These are phyloP conservation scores for Sclerotinia nivalis DNA, from an alignment of 2,329 filamentous ascomycete genomes.

Conservation along the genomic window DNA sequence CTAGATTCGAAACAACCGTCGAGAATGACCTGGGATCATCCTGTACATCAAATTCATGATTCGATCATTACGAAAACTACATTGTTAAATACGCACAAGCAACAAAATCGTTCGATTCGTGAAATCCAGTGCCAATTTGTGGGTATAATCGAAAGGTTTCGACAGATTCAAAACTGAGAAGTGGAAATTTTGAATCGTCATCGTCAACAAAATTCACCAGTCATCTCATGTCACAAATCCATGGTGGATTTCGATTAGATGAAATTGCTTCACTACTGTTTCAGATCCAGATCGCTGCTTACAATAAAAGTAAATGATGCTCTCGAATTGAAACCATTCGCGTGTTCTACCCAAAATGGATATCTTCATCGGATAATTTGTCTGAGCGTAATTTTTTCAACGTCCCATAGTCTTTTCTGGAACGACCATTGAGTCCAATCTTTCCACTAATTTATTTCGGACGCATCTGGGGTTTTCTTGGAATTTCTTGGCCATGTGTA, in stretches of 20 bases:
- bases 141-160: neutral
- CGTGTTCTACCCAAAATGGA: neutral
- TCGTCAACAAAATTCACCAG: neutral
- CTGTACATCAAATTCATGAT: neutral
- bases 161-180: neutral
- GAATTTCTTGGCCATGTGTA: conserved; percentile 17
- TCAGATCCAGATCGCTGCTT: neutral
- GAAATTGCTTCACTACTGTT: neutral
- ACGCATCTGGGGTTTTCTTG: conserved; percentile 16
- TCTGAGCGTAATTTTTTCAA: conserved; percentile 5
- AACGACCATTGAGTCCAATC: neutral
- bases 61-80: neutral
- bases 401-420: conserved; percentile 15
- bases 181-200: neutral
- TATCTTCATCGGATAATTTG: neutral
- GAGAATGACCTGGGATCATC: neutral
- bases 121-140: neutral
- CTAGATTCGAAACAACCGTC: neutral
- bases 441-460: neutral
- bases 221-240: neutral
- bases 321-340: conserved; percentile 5
- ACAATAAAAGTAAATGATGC: neutral
- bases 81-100: neutral
- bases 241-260: neutral
- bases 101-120: neutral